These are phyloP conservation scores for Talaromyces rugulosus DNA, from an alignment of 2,329 filamentous ascomycete species.

Conservation along the genomic window DNA sequence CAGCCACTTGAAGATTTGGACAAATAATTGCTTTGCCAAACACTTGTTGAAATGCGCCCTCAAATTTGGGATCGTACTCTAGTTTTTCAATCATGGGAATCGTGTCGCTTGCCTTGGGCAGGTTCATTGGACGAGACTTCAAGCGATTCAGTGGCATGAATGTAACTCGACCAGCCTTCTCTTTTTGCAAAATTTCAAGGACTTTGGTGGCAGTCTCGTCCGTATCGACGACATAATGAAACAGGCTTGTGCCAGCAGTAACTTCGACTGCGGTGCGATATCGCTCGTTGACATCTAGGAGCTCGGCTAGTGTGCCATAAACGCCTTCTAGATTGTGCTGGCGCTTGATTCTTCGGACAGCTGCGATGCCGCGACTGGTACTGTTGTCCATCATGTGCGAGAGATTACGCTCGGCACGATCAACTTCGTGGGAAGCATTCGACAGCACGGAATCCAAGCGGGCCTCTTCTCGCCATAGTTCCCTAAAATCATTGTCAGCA, in stretches of 20 bases:
- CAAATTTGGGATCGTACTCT: constrained; percentile 69
- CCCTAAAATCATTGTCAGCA: constrained; percentile 25
- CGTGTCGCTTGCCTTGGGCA: constrained; percentile 82
- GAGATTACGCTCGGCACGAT: constrained; percentile 71
- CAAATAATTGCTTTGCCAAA: constrained; percentile 96
- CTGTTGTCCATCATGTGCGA: constrained; percentile 85
- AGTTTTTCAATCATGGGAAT: constrained; percentile 83
- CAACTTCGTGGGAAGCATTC: constrained; percentile 71
- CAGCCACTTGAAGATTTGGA: constrained; percentile 79
- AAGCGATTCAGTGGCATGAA: constrained; percentile 91
- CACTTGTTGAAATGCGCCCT: constrained; percentile 86
- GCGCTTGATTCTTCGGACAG: constrained; percentile 75
- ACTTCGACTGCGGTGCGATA: constrained; percentile 90
- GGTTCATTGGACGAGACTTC: constrained; percentile 64
- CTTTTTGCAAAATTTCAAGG: constrained; percentile 72
- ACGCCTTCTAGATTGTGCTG: constrained; percentile 78
- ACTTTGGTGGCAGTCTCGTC: constrained; percentile 81
- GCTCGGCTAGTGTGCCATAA: constrained; percentile 86
- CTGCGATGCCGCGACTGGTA: constrained; percentile 80
- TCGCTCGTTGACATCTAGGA: constrained; percentile 79
- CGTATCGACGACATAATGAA: constrained; percentile 93
- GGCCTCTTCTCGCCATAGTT: constrained; percentile 83
- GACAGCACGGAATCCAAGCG: constrained; percentile 74
- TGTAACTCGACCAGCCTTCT: constrained; percentile 80
- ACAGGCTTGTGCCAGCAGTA: constrained; percentile 85